Evolutionary conservation across 2,329 filamentous ascomycete genomes (phyloP).

Genomic region (Alternaria ventricosa): DNA sequence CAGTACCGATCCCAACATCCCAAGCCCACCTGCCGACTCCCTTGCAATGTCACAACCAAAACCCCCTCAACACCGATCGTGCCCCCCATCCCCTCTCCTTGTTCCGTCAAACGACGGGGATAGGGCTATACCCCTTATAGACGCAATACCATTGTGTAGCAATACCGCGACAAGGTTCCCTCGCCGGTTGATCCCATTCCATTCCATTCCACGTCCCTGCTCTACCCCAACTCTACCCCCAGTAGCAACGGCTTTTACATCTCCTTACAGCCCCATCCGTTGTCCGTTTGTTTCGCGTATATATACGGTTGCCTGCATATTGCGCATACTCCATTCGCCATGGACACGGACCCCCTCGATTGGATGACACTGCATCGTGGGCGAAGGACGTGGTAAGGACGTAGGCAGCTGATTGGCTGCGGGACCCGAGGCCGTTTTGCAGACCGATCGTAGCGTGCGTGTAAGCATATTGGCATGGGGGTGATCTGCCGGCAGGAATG

Average conservation of each 20-base stretch:
- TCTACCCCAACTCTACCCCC: not conserved
- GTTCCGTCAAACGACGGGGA: not conserved
- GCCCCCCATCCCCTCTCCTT: not conserved
- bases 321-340: not conserved
- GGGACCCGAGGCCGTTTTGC: not conserved
- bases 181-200: not conserved
- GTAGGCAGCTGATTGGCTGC: not conserved
- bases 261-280: not conserved
- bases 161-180: not conserved
- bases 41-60: not conserved
- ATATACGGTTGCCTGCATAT: conserved; percentile 3
- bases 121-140: not conserved
- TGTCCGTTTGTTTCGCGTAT: not conserved
- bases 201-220: not conserved
- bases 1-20: not conserved
- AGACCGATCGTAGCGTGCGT: not conserved
- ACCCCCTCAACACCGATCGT: not conserved
- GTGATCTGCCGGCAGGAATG: not conserved
- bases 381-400: not conserved
- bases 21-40: not conserved
- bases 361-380: not conserved
- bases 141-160: not conserved
- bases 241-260: not conserved
- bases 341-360: not conserved
- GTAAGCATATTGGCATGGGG: not conserved